Conservation (phyloP, 192 early-diverging fungal genomes). For the Coemansia sp. region DNA sequence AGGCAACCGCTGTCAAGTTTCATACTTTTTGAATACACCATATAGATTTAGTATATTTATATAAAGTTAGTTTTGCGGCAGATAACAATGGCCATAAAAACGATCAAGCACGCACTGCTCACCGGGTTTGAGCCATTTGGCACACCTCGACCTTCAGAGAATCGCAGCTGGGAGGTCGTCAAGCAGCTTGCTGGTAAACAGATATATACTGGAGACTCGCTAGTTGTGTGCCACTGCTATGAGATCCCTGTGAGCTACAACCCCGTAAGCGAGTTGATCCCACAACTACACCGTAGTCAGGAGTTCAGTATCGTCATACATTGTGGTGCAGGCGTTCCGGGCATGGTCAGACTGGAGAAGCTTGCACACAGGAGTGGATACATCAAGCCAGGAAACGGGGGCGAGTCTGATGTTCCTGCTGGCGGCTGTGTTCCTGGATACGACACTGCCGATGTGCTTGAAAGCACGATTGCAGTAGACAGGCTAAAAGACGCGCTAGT, state of each 20-base stretch:
- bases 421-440: conserved; percentile 38
- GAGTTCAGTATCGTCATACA: conserved; percentile 57
- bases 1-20: no score
- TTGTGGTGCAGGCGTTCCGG: conserved; percentile 54
- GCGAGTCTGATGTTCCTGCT: conserved; percentile 30
- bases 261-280: conserved; percentile 47
- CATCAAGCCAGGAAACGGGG: conserved; percentile 49
- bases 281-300: conserved; percentile 38
- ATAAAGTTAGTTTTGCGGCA: no score
- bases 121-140: conserved; percentile 59
- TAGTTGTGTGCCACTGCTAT: conserved; percentile 36
- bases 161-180: conserved; percentile 55
- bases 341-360: conserved; percentile 49
- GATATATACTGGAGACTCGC: conserved; percentile 3
- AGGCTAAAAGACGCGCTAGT: conserved; percentile 32
- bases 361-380: conserved; percentile 58
- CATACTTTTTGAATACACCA: no score
- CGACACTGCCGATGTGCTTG: conserved; percentile 21
- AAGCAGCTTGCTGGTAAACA: conserved; percentile 24
- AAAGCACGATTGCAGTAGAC: conserved; percentile 45
- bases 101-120: conserved; percentile 31
- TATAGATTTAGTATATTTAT: no score
- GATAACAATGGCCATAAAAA: conserved; percentile 6
- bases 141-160: conserved; percentile 31
- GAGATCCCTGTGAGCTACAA: conserved; percentile 62